Conservation (phyloP, 768 basidiomycete genomes). For the Leccinum boreale region DNA sequence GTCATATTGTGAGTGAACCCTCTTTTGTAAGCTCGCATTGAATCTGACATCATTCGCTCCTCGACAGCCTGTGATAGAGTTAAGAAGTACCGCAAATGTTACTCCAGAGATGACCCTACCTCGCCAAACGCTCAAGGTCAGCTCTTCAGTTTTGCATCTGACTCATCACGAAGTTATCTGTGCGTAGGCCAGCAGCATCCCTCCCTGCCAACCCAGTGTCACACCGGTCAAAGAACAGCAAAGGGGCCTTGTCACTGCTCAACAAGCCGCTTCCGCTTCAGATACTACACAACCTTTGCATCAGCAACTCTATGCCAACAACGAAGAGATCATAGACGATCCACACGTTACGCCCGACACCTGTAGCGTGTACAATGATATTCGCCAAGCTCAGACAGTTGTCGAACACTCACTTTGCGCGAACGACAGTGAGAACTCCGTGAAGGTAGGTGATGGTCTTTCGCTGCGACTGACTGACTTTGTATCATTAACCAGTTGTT, state of each 20-base stretch:
- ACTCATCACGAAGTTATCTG: background rate
- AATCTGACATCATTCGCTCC: background rate
- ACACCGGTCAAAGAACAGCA: constrained; percentile 32
- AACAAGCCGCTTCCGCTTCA: background rate
- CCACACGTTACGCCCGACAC: background rate
- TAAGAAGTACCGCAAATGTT: background rate
- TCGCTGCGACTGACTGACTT: background rate
- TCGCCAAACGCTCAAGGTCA: constrained; percentile 12
- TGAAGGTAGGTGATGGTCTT: constrained; percentile 10
- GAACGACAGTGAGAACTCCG: constrained; percentile 1
- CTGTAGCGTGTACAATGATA: background rate
- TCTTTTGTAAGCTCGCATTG: background rate
- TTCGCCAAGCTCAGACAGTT: background rate
- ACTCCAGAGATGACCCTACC: background rate
- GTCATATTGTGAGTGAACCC: constrained; percentile 8
- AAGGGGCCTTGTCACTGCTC: constrained; percentile 23
- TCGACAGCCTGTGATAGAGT: constrained; percentile 1
- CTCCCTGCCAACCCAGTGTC: background rate
- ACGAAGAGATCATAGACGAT: background rate
- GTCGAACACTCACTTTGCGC: constrained; percentile 1
- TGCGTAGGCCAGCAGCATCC: constrained; percentile 5
- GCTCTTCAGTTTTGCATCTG: constrained; percentile 2
- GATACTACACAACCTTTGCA: background rate
- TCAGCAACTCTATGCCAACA: background rate
- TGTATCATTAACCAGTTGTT: constrained; percentile 12